Conservation (phyloP, 2,329 filamentous ascomycete genomes). For the Aspergillus pseudonomiae region DNA sequence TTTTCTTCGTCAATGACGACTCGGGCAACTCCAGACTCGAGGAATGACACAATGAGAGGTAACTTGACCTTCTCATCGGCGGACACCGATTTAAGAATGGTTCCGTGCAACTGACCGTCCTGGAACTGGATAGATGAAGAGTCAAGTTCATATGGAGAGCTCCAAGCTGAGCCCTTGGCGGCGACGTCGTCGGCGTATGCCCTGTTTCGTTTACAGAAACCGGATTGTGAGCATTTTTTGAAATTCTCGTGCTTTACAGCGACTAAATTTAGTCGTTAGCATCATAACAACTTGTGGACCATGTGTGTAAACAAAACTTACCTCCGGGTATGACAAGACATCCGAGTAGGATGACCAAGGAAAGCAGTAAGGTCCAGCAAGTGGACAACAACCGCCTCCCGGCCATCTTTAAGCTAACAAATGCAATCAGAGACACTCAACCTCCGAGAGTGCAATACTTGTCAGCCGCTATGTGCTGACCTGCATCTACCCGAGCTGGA, state of each 20-base stretch:
- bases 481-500: slow-evolving; percentile 35
- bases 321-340: slow-evolving; percentile 67
- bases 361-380: slow-evolving; percentile 67
- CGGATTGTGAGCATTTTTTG: slow-evolving; percentile 93
- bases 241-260: slow-evolving; percentile 95
- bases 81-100: slow-evolving; percentile 77
- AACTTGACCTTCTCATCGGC: slow-evolving; percentile 72
- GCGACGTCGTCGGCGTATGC: slow-evolving; percentile 79
- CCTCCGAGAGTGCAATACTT: slow-evolving; percentile 29
- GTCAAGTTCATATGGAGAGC: slow-evolving; percentile 77
- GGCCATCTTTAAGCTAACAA: slow-evolving; percentile 50
- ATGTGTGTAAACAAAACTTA: slow-evolving; percentile 45
- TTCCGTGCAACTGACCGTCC: slow-evolving; percentile 77
- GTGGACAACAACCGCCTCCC: slow-evolving; percentile 55
- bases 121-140: slow-evolving; percentile 73
- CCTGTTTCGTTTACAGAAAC: slow-evolving; percentile 95
- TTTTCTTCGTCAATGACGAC: slow-evolving; percentile 91
- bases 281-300: not conserved
- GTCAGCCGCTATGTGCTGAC: slow-evolving; percentile 25
- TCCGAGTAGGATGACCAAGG: slow-evolving; percentile 61
- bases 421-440: slow-evolving; percentile 39
- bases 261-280: slow-evolving; percentile 51
- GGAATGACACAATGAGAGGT: slow-evolving; percentile 83
- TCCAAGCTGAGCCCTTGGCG: slow-evolving; percentile 68
- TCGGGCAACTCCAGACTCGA: slow-evolving; percentile 84